Percentiles rank a stretch among this genome's conserved stretches.
phyloP scores from a whole-genome alignment of 371 early-diverging fungal genomes.

The Dichotomocladium elegans region DNA sequence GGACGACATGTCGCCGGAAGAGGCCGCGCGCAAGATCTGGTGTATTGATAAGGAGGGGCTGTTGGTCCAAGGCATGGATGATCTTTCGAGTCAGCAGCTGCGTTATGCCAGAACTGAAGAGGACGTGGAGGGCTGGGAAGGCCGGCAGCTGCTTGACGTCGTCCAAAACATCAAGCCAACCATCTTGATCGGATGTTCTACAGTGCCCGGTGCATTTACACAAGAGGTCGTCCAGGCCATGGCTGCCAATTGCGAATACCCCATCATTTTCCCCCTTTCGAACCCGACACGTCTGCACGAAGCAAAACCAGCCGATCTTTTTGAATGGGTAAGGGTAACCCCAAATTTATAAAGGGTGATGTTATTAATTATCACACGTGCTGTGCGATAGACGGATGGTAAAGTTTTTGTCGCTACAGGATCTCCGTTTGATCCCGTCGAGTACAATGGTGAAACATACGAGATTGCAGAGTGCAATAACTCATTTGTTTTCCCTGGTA shows the following conservation, averaged over 20 bases:
- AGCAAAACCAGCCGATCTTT: constrained; percentile 10
- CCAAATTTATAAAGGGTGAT: neutral
- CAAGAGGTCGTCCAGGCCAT: constrained; percentile 20
- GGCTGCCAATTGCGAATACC: constrained; percentile 16
- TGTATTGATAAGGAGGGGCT: constrained; percentile 25
- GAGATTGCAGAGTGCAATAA: constrained; percentile 26
- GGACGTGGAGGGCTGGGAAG: constrained; percentile 1
- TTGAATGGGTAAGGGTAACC: constrained; percentile 10
- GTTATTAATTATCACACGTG: neutral
- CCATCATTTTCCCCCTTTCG: constrained; percentile 29
- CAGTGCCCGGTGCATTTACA: constrained; percentile 18
- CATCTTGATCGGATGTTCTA: constrained; percentile 26
- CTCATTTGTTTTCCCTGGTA: constrained; percentile 27
- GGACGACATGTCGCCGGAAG: neutral
- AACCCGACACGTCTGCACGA: constrained; percentile 22
- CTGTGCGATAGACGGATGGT: constrained; percentile 14
- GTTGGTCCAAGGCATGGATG: constrained; percentile 6
- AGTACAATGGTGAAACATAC: constrained; percentile 10
- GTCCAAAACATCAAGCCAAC: constrained; percentile 26
- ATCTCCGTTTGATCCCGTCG: constrained; percentile 26
- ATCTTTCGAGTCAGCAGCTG: constrained; percentile 9
- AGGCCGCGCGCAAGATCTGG: constrained; percentile 13
- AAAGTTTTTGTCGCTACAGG: constrained; percentile 25
- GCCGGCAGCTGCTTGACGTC: constrained; percentile 15
- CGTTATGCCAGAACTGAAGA: constrained; percentile 4